Conservation (phyloP, 495 filamentous ascomycete genomes). For the Cercophora sp. region DNA sequence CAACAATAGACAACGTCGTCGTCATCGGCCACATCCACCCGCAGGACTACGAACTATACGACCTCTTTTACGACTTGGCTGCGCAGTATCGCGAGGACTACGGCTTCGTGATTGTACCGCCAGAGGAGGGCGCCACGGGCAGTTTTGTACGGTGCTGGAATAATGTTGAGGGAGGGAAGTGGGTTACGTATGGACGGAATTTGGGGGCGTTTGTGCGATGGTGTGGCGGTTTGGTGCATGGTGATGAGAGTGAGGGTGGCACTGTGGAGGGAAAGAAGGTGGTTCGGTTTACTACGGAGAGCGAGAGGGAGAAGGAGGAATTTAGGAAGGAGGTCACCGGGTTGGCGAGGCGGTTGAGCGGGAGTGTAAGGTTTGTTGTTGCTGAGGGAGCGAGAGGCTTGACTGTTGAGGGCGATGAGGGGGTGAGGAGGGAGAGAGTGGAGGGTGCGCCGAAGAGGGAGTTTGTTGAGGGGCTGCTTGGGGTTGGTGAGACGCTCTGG, state of each 20-base stretch:
- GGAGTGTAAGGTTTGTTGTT: constrained; percentile 32
- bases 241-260: not conserved
- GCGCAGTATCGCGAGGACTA: constrained; percentile 22
- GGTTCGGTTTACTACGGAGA: constrained; percentile 29
- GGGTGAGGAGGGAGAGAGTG: not conserved
- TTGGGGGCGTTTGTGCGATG: not conserved
- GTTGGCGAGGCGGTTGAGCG: constrained; percentile 32
- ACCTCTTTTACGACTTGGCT: constrained; percentile 25
- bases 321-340: constrained; percentile 22
- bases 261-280: constrained; percentile 23
- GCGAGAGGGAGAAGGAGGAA: constrained; percentile 15
- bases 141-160: constrained; percentile 29
- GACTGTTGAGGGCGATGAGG: constrained; percentile 9
- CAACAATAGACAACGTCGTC: constrained; percentile 17
- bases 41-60: constrained; percentile 16
- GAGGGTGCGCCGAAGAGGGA: not conserved
- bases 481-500: no score
- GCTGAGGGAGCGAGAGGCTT: constrained; percentile 34
- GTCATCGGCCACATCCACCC: constrained; percentile 15
- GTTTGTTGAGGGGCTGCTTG: no score
- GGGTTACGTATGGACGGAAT: not conserved
- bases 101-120: constrained; percentile 29
- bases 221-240: not conserved
- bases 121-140: constrained; percentile 5
- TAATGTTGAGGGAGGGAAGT: constrained; percentile 22